A percentile compares a stretch with the other conserved stretches of the same genome.
These are phyloP conservation scores for Plantago rigida DNA, from an alignment of 305 asterid genomes.

Conservation along the genomic window DNA sequence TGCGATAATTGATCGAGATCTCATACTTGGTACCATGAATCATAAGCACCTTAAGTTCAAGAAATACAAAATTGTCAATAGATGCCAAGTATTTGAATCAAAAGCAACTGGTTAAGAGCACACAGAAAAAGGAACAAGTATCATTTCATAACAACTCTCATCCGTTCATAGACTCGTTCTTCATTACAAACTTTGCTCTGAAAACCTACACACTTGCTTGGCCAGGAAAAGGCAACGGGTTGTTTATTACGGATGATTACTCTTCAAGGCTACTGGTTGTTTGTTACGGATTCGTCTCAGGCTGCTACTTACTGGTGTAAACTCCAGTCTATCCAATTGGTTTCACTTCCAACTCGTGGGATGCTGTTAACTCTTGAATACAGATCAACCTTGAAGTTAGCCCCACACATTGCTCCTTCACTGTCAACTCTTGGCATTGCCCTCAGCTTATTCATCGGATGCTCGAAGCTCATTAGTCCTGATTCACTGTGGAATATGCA, in stretches of 20 bases:
- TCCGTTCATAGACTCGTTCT: too few species aligned
- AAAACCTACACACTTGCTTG: too few species aligned
- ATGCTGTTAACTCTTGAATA: conserved; percentile 67
- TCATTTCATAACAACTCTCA: too few species aligned
- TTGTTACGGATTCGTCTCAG: not conserved
- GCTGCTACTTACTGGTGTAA: conserved; percentile 7
- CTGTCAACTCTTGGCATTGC: conserved; percentile 86
- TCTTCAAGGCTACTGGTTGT: not conserved
- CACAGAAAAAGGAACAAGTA: too few species aligned
- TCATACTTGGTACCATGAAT: too few species aligned
- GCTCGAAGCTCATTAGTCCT: conserved; percentile 83
- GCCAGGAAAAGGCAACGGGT: not conserved
- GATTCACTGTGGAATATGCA: conserved; percentile 68
- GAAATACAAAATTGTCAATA: too few species aligned
- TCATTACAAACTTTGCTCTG: too few species aligned
- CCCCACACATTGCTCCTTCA: conserved; percentile 74
- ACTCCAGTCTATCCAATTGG: conserved; percentile 63
- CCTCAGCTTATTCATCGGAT: conserved; percentile 64
- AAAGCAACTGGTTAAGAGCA: too few species aligned
- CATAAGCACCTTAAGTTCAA: too few species aligned
- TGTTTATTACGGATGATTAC: not conserved
- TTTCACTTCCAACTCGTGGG: conserved; percentile 77
- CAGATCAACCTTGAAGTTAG: conserved; percentile 62
- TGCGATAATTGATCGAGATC: too few species aligned
- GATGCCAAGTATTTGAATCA: too few species aligned